Evolutionary conservation across 768 basidiomycete genomes (phyloP).

Genomic region (Gelatoporia subvermispora): DNA sequence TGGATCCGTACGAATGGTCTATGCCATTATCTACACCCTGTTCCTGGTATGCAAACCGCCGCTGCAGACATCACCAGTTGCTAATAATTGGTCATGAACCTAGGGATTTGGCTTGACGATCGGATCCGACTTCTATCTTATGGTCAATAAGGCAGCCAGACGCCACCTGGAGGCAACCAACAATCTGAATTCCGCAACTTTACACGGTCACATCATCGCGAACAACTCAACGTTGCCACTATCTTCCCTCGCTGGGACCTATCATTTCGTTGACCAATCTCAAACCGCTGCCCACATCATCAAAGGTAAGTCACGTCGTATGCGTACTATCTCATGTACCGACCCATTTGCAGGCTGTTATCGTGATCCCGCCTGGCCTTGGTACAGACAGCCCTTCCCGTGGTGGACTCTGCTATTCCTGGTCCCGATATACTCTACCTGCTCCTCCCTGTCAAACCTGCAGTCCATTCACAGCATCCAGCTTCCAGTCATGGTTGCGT

Average conservation of each 20-base stretch:
- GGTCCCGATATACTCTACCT: constrained; percentile 72
- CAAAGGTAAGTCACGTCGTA: constrained; percentile 17
- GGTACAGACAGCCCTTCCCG: constrained; percentile 74
- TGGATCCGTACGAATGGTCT: constrained; percentile 79
- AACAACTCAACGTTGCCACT: constrained; percentile 18
- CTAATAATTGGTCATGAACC: background rate
- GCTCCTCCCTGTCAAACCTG: constrained; percentile 71
- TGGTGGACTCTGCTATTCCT: constrained; percentile 77
- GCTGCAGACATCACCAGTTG: background rate
- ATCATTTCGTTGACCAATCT: constrained; percentile 26
- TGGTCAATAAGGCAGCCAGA: constrained; percentile 58
- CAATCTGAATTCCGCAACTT: constrained; percentile 22
- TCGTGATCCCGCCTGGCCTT: constrained; percentile 68
- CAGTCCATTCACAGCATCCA: constrained; percentile 69
- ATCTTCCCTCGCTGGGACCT: constrained; percentile 20
- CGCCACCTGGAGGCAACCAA: constrained; percentile 27
- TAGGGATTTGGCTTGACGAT: constrained; percentile 83
- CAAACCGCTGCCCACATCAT: constrained; percentile 20
- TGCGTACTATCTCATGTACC: background rate
- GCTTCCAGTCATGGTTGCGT: constrained; percentile 70
- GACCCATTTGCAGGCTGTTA: constrained; percentile 52
- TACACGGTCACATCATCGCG: constrained; percentile 48
- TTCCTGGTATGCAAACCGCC: constrained; percentile 49
- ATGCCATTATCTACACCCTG: constrained; percentile 81
- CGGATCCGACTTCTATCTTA: constrained; percentile 75